Percentiles rank a stretch among this genome's conserved stretches.
phyloP scores from a whole-genome alignment of 768 basidiomycete genomes.

The Pleurotus tuber-regium region DNA sequence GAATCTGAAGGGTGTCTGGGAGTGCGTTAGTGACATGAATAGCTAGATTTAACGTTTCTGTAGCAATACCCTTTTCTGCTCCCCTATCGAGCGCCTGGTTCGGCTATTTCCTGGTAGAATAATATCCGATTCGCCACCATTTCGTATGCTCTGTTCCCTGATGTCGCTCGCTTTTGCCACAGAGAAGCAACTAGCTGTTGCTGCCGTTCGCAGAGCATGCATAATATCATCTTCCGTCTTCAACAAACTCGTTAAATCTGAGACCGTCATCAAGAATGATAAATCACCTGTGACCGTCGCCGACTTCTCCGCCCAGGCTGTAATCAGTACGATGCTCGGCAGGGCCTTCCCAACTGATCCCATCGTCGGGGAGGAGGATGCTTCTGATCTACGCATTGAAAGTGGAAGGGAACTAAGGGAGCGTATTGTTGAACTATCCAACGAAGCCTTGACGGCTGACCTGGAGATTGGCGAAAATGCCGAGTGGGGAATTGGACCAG shows the following conservation, averaged over 20 bases:
- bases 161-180: conserved; percentile 56
- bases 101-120: too few relatives aligned
- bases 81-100: too few relatives aligned
- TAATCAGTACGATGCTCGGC: conserved; percentile 79
- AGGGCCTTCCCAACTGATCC: conserved; percentile 80
- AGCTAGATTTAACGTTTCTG: conserved; percentile 44
- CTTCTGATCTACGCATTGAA: conserved; percentile 65
- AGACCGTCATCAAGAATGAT: conserved; percentile 88
- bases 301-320: conserved; percentile 91
- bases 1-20: conserved; percentile 91
- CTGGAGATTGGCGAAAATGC: conserved; percentile 54
- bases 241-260: conserved; percentile 77
- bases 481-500: conserved; percentile 74
- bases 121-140: conserved; percentile 10
- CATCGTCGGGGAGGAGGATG: conserved; percentile 95
- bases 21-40: conserved; percentile 94
- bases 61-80: too few relatives aligned
- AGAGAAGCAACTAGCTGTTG: conserved; percentile 81
- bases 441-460: conserved; percentile 64
- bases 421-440: conserved; percentile 79
- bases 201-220: conserved; percentile 87
- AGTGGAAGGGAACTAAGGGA: conserved; percentile 43
- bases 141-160: conserved; percentile 17
- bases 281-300: conserved; percentile 93
- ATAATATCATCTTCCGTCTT: conserved; percentile 83